Base-by-base conservation (phyloP, 2,329 filamentous ascomycete species). In the Aspergillus flavus region DNA sequence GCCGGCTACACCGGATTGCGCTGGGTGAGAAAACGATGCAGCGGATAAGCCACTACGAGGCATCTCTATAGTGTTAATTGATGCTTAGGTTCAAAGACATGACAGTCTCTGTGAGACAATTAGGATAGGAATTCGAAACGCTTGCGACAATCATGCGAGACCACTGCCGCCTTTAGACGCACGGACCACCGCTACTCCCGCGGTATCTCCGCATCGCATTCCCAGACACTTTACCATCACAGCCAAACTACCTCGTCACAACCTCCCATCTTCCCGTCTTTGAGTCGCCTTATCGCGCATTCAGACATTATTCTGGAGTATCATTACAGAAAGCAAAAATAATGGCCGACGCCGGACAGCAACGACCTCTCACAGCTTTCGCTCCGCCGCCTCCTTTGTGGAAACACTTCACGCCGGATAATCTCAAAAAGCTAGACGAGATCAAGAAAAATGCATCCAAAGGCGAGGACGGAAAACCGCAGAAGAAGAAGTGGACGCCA, bases 351-450 rank as follows among this genome's bases (percentile, higher is more conserved):
- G 82, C 83, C 63, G 80, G 80, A 59, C 79, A 82, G 53, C 77
- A 79, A 66, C 71, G 73, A 71, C 69, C 79, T 59, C 70, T 81
- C 34, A 84, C 88, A 30, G 87, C 89, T 46, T 97, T 93, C 75
- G 94, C 95, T 28, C 87, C 91, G 58, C 95, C 95, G 30, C 95
- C 95, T 30, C 89, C 90, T 0, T 96, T 97, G 80, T 98, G 92
- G 89, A 89, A 90, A 69, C 85, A 91, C 76, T 98, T 98, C 79
- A 97, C 92, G 0, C 77, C 87, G 3, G 87, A 90, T 32, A 96
- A 94, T 73, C 72, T 92, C 58, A 79, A 86, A 16, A 87, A 87
- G 55, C 79, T 91, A 28, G 78, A 83, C 61, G 73, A 83, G 45
- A 74, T 85, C 59, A 84, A 83, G 68, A 78, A 77, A 28, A 75